Conservation (phyloP, 2,329 filamentous ascomycete genomes). For the Cladosporium sp. region DNA sequence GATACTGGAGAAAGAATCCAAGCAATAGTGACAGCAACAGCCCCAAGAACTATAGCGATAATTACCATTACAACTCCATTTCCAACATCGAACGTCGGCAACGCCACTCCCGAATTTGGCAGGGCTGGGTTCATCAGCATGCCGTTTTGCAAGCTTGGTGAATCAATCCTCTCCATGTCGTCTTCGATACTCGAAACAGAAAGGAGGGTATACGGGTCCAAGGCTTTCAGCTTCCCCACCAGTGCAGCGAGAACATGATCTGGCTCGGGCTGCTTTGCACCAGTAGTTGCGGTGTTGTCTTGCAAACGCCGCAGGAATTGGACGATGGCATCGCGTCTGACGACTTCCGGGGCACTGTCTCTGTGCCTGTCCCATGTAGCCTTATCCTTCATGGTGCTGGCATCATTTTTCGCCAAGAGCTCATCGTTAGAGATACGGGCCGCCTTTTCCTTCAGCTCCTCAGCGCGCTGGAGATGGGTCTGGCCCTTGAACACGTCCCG, state of each 20-base stretch:
- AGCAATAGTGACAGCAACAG: neutral
- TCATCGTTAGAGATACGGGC: neutral
- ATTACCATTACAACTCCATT: neutral
- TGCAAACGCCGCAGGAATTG: neutral
- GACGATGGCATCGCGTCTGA: neutral
- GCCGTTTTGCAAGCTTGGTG: neutral
- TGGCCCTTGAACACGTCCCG: neutral
- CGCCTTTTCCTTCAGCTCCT: neutral
- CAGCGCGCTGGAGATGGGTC: neutral
- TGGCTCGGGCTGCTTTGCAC: neutral
- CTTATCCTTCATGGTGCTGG: neutral
- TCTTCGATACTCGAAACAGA: neutral
- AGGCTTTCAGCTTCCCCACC: neutral
- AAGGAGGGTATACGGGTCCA: neutral
- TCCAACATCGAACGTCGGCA: neutral
- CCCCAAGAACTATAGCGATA: neutral
- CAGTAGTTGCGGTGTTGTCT: neutral
- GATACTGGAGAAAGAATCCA: neutral
- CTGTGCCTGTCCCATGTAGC: neutral
- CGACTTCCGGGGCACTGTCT: neutral
- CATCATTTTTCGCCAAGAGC: neutral
- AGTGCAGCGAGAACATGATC: neutral
- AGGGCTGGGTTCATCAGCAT: neutral
- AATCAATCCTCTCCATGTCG: neutral
- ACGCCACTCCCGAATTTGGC: neutral